Evolutionary conservation across 1,284 basidiomycete genomes (phyloP), one percentile per base, ranked within the genome.

Genomic region (Nidula niveotomentosa): DNA sequence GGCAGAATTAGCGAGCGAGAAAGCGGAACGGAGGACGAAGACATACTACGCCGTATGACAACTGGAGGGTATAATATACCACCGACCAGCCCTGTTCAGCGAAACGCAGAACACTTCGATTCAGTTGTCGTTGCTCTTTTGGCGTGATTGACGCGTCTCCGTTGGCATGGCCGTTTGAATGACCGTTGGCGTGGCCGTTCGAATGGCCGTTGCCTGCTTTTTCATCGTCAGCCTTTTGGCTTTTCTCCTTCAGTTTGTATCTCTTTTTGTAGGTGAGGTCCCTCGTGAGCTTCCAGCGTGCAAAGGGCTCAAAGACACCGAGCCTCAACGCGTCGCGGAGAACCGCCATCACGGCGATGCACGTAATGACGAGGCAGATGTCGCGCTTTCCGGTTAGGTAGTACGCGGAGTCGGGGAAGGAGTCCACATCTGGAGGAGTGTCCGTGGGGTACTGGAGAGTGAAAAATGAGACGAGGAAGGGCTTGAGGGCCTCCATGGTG

Each of bases 31-130:
- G 35, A 52, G 53, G 50, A 60, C 51, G 53, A 49, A 37, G 7
- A 86, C 95, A 74, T 69, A 97, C 95, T 62, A 94, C 60, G n/a
- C 95, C 95, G 64, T 88, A 84, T 18, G 71, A 70, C 82, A 88
- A 96, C 60, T 88, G 90, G 6, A 84, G 62, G 37, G 82, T 74
- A 69, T 93, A 96, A 74, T 96, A 98, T 47, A 91, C 71, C 50
- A 90, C 79, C 45, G 86, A 85, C 93, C 94, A 99, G 51, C 93
- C 91, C 74, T 99, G 96, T 72, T 98, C 96, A 3, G 94, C 93
- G 67, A 98, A 98, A 57, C 96, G 80, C 48, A 91, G 70, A 45
- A 94, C 85, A 59, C 84, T 88, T 66, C 90, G 83, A 53, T 88
- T 82, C 58, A 91, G 74, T 59, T 75, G 78, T 46, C 76, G 79